Percentiles rank a stretch among this genome's conserved stretches.
phyloP scores from a whole-genome alignment of 1,284 basidiomycete genomes.

The Mycosarcoma mackinlayi region DNA sequence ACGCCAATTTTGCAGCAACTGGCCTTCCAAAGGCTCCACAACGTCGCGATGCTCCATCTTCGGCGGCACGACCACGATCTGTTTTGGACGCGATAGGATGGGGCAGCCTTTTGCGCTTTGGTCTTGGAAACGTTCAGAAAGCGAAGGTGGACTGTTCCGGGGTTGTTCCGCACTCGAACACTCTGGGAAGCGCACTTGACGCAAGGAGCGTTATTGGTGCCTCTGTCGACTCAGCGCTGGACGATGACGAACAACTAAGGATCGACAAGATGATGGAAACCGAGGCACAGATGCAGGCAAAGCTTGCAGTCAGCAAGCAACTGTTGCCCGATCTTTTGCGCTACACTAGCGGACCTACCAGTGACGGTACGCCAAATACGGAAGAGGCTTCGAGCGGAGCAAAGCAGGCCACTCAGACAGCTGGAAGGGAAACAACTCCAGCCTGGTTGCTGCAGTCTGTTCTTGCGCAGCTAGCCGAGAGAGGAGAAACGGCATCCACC shows the following conservation, averaged over 20 bases:
- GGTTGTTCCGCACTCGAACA: neutral
- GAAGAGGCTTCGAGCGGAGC: no score
- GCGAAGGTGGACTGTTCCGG: neutral
- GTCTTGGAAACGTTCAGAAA: constrained; percentile 13
- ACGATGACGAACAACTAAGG: neutral
- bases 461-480: constrained; percentile 24
- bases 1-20: neutral
- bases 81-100: constrained; percentile 23
- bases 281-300: constrained; percentile 23
- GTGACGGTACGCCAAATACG: neutral
- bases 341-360: constrained; percentile 3
- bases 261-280: constrained; percentile 1
- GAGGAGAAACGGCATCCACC: constrained; percentile 17
- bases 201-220: no score
- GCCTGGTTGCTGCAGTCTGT: constrained; percentile 38
- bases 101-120: constrained; percentile 26
- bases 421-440: constrained; percentile 8
- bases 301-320: constrained; percentile 27
- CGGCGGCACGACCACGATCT: neutral
- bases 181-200: neutral
- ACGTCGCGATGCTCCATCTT: neutral
- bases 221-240: neutral
- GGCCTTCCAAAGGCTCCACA: neutral
- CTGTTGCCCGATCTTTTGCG: constrained; percentile 27
- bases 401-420: neutral